Conservation (phyloP, 192 early-diverging fungal genomes). For the Pecoramyces ruminantium region DNA sequence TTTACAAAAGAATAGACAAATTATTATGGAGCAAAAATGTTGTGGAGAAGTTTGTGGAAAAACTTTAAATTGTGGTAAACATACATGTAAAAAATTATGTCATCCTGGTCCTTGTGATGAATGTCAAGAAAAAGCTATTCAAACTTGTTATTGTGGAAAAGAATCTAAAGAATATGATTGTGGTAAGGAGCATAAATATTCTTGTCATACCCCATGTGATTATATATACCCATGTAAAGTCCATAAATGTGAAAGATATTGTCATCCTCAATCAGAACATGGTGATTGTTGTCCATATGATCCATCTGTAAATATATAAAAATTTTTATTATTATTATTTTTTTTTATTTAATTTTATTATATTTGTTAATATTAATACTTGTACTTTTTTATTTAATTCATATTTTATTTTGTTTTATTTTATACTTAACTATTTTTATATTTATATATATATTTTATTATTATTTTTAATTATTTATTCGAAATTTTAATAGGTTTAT, state of each 20-base stretch:
- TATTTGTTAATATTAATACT: conserved; percentile 14
- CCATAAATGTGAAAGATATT: conserved; percentile 27
- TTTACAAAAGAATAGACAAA: too few relatives aligned
- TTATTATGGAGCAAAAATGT: conserved; percentile 16
- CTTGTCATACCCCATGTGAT: conserved; percentile 25
- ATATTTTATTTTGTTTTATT: too few relatives aligned
- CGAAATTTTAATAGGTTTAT: background rate
- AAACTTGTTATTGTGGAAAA: conserved; percentile 55
- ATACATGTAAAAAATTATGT: conserved; percentile 44
- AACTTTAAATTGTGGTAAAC: conserved; percentile 50
- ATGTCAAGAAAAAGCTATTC: conserved; percentile 28
- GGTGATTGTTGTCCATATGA: conserved; percentile 25
- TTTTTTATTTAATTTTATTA: background rate
- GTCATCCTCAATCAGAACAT: conserved; percentile 26
- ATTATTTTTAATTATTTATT: background rate
- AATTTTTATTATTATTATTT: conserved; percentile 39
- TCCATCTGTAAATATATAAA: conserved; percentile 18
- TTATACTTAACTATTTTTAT: too few relatives aligned
- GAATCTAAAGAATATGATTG: conserved; percentile 32
- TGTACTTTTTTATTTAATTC: too few relatives aligned
- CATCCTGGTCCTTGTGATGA: conserved; percentile 52
- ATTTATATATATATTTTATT: too few relatives aligned
- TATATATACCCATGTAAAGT: conserved; percentile 25
- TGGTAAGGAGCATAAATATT: conserved; percentile 32
- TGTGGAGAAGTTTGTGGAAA: conserved; percentile 57